Evolutionary conservation across 352 stramenopile genomes (phyloP).

Genomic region (Pythium scleroteichum): DNA sequence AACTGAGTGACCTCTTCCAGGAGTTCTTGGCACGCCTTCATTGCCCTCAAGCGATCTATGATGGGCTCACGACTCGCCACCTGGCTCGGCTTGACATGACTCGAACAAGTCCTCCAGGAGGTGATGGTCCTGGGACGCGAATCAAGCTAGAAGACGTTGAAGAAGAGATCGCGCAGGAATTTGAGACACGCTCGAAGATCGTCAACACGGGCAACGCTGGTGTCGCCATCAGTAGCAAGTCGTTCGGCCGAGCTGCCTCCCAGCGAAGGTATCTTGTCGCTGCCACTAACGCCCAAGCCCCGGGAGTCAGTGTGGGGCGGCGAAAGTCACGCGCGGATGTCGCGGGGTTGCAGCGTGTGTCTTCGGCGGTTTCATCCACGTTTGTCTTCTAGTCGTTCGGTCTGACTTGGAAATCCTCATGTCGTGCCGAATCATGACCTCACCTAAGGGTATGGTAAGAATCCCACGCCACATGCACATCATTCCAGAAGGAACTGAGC

Average conservation of each 20-base stretch:
- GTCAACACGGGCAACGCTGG: background rate
- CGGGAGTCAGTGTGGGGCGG: constrained; percentile 1
- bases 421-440: no score
- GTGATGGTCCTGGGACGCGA: background rate
- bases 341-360: constrained; percentile 5
- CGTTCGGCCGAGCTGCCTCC: constrained; percentile 7
- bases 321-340: constrained; percentile 10
- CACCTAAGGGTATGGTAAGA: no score
- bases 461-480: no score
- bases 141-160: constrained; percentile 28
- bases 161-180: constrained; percentile 11
- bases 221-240: background rate
- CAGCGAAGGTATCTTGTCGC: constrained; percentile 14
- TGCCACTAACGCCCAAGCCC: background rate
- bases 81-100: constrained; percentile 45
- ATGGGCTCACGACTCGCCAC: constrained; percentile 40
- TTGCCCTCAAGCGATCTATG: constrained; percentile 47
- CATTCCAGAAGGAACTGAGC: no score
- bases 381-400: constrained; percentile 16
- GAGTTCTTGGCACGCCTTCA: constrained; percentile 47
- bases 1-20: constrained; percentile 40
- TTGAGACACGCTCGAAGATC: constrained; percentile 4
- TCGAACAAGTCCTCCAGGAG: constrained; percentile 6
- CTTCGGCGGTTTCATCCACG: constrained; percentile 12
- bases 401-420: no score